Percentiles rank a stretch among this genome's conserved stretches.
phyloP scores from a whole-genome alignment of 345 rosid species.

The Salix caprea region DNA sequence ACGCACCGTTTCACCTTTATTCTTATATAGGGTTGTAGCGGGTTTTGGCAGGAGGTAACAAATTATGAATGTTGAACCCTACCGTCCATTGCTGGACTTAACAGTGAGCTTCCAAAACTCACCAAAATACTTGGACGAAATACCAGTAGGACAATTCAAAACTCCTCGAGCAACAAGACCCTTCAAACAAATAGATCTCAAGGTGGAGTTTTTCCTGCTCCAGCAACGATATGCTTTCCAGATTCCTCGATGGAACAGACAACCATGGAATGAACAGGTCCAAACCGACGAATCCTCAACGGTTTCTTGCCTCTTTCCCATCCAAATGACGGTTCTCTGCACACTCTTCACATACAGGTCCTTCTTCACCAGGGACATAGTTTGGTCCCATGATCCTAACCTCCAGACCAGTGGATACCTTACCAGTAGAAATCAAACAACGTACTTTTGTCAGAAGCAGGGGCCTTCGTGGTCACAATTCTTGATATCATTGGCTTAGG shows the following conservation, averaged over 20 bases:
- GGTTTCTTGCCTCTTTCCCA: slow-evolving; percentile 81
- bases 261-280: slow-evolving; percentile 82
- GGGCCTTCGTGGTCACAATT: slow-evolving; percentile 80
- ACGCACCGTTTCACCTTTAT: no score
- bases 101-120: no score
- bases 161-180: slow-evolving; percentile 27
- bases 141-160: no score
- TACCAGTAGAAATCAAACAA: slow-evolving; percentile 72
- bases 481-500: slow-evolving; percentile 61
- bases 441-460: slow-evolving; percentile 78
- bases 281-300: slow-evolving; percentile 80
- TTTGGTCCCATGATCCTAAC: slow-evolving; percentile 88
- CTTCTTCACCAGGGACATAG: slow-evolving; percentile 76
- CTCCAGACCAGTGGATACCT: slow-evolving; percentile 66
- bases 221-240: slow-evolving; percentile 78
- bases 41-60: no score
- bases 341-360: slow-evolving; percentile 59
- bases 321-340: slow-evolving; percentile 85
- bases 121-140: no score
- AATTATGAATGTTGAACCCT: no score
- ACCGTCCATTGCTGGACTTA: no score
- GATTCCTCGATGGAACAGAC: slow-evolving; percentile 71
- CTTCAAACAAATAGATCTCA: slow-evolving; percentile 62
- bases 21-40: no score
- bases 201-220: slow-evolving; percentile 80